These are phyloP conservation scores for Blastomyces parvus DNA, from an alignment of 2,329 filamentous ascomycete species.

Conservation along the genomic window DNA sequence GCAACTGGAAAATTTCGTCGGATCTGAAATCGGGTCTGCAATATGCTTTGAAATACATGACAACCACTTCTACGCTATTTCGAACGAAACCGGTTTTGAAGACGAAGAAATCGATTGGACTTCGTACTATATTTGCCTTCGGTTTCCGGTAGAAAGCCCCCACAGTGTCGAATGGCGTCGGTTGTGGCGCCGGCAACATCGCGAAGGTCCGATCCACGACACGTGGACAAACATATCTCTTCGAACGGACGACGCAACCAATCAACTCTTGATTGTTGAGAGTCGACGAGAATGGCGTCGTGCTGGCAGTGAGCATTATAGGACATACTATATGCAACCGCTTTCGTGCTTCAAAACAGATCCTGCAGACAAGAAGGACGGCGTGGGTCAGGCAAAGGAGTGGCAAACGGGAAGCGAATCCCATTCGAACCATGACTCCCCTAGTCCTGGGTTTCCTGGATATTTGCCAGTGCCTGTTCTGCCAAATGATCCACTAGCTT, in stretches of 20 bases:
- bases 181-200: slow-evolving; percentile 57
- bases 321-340: slow-evolving; percentile 54
- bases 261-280: slow-evolving; percentile 54
- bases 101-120: slow-evolving; percentile 56
- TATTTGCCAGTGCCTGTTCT: slow-evolving; percentile 15
- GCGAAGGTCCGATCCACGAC: slow-evolving; percentile 63
- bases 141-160: slow-evolving; percentile 46
- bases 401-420: background rate
- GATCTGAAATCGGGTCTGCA: slow-evolving; percentile 55
- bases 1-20: slow-evolving; percentile 50
- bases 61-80: slow-evolving; percentile 58
- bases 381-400: background rate
- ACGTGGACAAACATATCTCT: slow-evolving; percentile 61
- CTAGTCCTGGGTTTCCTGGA: slow-evolving; percentile 12
- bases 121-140: slow-evolving; percentile 59
- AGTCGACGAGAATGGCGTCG: slow-evolving; percentile 58
- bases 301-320: slow-evolving; percentile 48
- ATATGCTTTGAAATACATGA: slow-evolving; percentile 64
- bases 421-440: background rate
- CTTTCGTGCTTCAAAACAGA: slow-evolving; percentile 23
- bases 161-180: slow-evolving; percentile 42
- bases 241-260: slow-evolving; percentile 50
- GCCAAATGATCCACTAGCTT: slow-evolving; percentile 24
- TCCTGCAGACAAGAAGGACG: slow-evolving; percentile 5
- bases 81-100: slow-evolving; percentile 54